Evolutionary conservation across 1,284 basidiomycete genomes (phyloP).

Genomic region (Stereum hirsutum): DNA sequence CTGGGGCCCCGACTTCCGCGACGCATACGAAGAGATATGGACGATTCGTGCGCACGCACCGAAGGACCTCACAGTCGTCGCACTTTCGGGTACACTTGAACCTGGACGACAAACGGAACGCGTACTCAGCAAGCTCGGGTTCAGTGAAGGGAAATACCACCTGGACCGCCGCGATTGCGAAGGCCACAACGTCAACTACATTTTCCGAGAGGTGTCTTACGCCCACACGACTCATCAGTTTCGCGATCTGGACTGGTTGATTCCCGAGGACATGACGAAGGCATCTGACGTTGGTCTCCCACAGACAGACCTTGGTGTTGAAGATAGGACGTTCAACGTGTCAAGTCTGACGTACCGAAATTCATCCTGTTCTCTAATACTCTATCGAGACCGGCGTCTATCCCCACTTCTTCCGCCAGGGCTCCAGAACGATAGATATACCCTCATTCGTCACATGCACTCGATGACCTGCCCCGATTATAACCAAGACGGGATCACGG

Average conservation of each 20-base stretch:
- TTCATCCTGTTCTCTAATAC: conserved; percentile 9
- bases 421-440: neutral
- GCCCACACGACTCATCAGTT: conserved; percentile 4
- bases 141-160: conserved; percentile 1
- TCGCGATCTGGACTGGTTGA: conserved; percentile 9
- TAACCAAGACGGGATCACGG: conserved; percentile 6
- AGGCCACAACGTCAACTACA: conserved; percentile 9
- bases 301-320: too few relatives aligned
- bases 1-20: conserved; percentile 8
- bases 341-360: too few relatives aligned
- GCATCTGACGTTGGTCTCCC: conserved; percentile 2
- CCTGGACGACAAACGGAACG: conserved; percentile 4
- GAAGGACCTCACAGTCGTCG: neutral
- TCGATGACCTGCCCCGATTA: conserved; percentile 10
- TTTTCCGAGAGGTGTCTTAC: conserved; percentile 6
- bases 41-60: conserved; percentile 2
- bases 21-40: conserved; percentile 3
- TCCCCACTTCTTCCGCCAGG: conserved; percentile 1
- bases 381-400: conserved; percentile 9
- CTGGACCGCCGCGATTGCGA: conserved; percentile 10
- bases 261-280: conserved; percentile 1
- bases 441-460: conserved; percentile 8
- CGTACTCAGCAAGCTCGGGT: conserved; percentile 1
- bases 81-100: conserved; percentile 8
- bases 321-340: too few relatives aligned